Evolutionary conservation across 306 rosid genomes (phyloP), one percentile per base, ranked within the genome.

Genomic region (Prunus padus): DNA sequence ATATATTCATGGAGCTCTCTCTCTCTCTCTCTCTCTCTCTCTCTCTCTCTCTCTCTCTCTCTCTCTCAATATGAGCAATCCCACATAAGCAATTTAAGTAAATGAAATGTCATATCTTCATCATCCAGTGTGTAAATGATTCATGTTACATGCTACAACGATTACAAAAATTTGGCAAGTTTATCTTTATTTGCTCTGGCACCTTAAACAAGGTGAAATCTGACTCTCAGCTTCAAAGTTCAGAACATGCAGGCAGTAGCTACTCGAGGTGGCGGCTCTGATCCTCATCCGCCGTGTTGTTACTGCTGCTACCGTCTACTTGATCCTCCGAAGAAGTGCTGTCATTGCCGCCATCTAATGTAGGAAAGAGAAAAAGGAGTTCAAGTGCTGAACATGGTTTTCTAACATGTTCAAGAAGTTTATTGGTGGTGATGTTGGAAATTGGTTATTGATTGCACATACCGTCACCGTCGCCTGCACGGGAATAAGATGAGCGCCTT

Each of bases 401-500:
- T 50, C 37, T 15, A 15, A 69, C 50, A 51, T 37, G 61, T 56
- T 62, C 20, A 69, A 9, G 51, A 65, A 8, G 33, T 20, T 22
- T 55, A 28, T 23, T 46, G 76, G 45, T 19, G 42, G 0, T 37
- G 42, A 0, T 37, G 42, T 37, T 37, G 42, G 55, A 40, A 47
- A 47, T 45, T 33, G 54, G 66, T 30, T 3, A n/a, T 40, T 13
- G 23, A 25, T 52, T 67, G 63, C 69, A 68, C 79, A 69, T 83
- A 93, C 98, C 94, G 82, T 89, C 96, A 26, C 71, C 73, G 52
- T 82, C 97, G 70, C 80, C 97, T 54, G 89, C 71, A 22, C 89
- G 91, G 78, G 98, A 88, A 85, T 91, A 93, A 51, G 98, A 83
- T 47, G 97, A 90, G 65, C 92, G 98, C 84, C 94, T 89, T 59